Evolutionary conservation across 768 basidiomycete species (phyloP), one percentile per base, ranked within the genome.

Genomic region (Kockovaella imperatae): DNA sequence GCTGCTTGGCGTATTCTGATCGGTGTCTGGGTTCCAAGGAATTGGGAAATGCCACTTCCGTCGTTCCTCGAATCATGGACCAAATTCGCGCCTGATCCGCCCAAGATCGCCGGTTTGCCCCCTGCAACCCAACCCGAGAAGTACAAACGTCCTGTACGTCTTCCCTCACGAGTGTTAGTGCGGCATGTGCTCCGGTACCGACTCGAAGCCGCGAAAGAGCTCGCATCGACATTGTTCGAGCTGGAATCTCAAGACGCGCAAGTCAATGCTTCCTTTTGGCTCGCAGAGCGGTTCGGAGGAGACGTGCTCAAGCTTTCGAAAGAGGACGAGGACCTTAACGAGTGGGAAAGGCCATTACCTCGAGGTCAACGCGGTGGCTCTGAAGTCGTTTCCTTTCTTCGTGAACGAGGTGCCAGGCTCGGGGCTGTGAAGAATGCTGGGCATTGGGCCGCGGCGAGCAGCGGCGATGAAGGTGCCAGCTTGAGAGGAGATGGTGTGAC

Each of bases 1-100:
- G 87, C 91, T 4, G 82, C 90, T n/a, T 99, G 93, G 90, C 83
- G 88, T 45, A 82, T 95, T n/a, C 78, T 99, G 13, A 79, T 96
- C 54, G 95, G 91, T 5, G 81, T 97, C 11, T 97, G 95, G 95
- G 78, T 79, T 0, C 90, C 91, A 4, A 82, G 79, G 67, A 75
- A 74, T 36, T 87, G 83, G 82, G 91, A 95, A 56, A 75, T 91
- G 35, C 79, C 86, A 4, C 68, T 85, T 21, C 64, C 79, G n/a
- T 80, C 84, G 3, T 77, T 93, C 42, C 38, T 60, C 20, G 51
- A 42, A 18, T 52, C 57, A 18, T 50, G 55, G 2, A 40, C 44
- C 4, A 38, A 51, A 29, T 58, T 55, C 45, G 52, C 59, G 6
- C 56, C 64, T 24, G 46, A 59, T 49, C 64, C 59, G 36, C 59